Percentiles rank a stretch among this genome's conserved stretches.
Conservation (phyloP, 1,139 yeast species). For the Lodderomyces oxycetoniae region DNA sequence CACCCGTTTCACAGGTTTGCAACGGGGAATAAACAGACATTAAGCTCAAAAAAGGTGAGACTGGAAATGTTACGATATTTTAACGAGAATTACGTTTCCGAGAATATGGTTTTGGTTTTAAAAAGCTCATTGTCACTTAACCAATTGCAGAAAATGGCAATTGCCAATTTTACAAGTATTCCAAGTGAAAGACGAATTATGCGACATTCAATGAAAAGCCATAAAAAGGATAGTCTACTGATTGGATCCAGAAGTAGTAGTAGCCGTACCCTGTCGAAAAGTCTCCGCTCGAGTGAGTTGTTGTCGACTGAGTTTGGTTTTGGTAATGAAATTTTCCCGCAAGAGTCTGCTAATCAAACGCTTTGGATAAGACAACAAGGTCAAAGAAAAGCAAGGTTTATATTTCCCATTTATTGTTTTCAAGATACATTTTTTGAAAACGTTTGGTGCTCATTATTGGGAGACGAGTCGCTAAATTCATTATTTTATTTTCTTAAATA, state of each 20-base stretch:
- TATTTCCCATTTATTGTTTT: conserved; percentile 30
- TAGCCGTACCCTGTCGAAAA: background rate
- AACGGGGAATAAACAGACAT: conserved; percentile 37
- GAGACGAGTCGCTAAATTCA: conserved; percentile 54
- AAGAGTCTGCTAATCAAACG: background rate
- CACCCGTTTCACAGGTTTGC: conserved; percentile 46
- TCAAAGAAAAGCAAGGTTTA: conserved; percentile 22
- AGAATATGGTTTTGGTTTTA: conserved; percentile 52
- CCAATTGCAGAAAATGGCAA: conserved; percentile 47
- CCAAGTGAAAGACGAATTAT: conserved; percentile 1
- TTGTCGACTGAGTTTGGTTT: conserved; percentile 26
- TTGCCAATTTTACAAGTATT: conserved; percentile 33
- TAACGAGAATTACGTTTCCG: conserved; percentile 25
- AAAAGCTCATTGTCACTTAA: conserved; percentile 63
- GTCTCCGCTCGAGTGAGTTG: background rate
- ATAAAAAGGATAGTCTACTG: background rate
- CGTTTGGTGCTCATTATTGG: conserved; percentile 55
- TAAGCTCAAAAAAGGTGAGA: conserved; percentile 19
- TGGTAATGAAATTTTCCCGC: background rate
- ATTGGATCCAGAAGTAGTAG: background rate
- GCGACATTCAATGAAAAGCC: conserved; percentile 1
- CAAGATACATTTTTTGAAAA: conserved; percentile 24
- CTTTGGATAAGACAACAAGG: conserved; percentile 5
- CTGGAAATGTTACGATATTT: conserved; percentile 25
- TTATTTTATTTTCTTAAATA: conserved; percentile 29